Evolutionary conservation across 208 protist species (phyloP).

Genomic region (Trypanosoma rangeli): DNA sequence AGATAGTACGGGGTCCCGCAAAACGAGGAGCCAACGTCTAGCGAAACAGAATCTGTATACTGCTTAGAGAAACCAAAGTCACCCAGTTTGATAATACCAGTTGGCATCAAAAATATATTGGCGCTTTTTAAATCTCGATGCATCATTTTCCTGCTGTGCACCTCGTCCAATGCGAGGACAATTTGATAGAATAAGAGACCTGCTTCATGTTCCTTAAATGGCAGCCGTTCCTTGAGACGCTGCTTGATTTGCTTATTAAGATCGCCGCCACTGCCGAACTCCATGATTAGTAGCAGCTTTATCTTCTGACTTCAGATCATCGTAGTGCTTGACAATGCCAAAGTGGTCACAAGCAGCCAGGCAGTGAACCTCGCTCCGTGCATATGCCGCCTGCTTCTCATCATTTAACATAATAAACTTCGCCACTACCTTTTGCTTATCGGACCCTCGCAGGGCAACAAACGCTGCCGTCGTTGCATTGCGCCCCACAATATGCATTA

Average conservation of each 20-base stretch:
- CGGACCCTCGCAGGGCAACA: conserved; percentile 69
- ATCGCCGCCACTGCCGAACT: conserved; percentile 88
- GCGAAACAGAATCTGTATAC: conserved; percentile 80
- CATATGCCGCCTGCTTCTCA: conserved; percentile 81
- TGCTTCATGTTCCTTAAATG: conserved; percentile 85
- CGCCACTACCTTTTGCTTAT: conserved; percentile 64
- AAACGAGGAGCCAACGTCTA: conserved; percentile 76
- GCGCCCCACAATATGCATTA: conserved; percentile 72
- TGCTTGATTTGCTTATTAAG: conserved; percentile 87
- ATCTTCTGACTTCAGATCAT: conserved; percentile 74
- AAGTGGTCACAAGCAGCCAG: conserved; percentile 87
- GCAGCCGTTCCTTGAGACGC: conserved; percentile 66
- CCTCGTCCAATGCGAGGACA: conserved; percentile 80
- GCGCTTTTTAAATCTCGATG: conserved; percentile 91
- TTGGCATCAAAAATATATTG: conserved; percentile 88
- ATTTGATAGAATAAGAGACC: conserved; percentile 87
- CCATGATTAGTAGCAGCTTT: conserved; percentile 89
- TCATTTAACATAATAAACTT: conserved; percentile 89
- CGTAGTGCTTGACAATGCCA: conserved; percentile 89
- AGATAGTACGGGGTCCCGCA: conserved; percentile 94
- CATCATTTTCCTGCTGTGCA: conserved; percentile 86
- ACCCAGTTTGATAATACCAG: conserved; percentile 88
- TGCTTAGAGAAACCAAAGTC: conserved; percentile 90
- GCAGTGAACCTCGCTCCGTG: conserved; percentile 84
- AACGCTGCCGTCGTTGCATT: conserved; percentile 87